These are phyloP conservation scores for Raddia distichophylla DNA, from an alignment of 176 grass and related monocot species.

Conservation along the genomic window DNA sequence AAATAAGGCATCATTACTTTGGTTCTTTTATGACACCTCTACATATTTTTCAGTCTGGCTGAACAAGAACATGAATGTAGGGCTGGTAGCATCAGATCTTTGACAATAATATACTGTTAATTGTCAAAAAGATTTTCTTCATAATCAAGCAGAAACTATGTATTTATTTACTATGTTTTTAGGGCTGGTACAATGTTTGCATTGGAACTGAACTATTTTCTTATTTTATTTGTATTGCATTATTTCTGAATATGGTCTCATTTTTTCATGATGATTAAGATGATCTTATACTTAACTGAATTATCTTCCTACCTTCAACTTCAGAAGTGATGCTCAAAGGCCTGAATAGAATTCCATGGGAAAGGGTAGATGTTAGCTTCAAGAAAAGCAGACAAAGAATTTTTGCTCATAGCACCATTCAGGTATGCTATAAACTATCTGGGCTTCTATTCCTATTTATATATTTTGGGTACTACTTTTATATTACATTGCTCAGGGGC, in stretches of 20 bases:
- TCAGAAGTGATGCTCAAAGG: constrained; percentile 81
- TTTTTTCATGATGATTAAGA: constrained; percentile 13
- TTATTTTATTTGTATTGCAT: constrained; percentile 17
- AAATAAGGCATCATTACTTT: neutral
- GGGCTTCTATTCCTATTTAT: neutral
- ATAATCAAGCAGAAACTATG: neutral
- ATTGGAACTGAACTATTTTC: neutral
- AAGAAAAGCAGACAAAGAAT: constrained; percentile 73
- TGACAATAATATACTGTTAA: neutral
- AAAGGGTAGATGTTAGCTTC: constrained; percentile 97
- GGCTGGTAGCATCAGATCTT: neutral
- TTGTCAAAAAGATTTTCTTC: neutral
- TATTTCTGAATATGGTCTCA: neutral
- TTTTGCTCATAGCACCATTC: constrained; percentile 94
- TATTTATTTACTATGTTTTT: neutral
- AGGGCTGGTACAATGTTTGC: neutral
- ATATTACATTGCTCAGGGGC: neutral
- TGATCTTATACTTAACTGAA: constrained; percentile 22
- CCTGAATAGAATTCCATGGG: constrained; percentile 87
- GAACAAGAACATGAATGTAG: neutral
- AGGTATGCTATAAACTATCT: constrained; percentile 53
- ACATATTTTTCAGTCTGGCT: neutral
- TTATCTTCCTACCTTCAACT: constrained; percentile 21
- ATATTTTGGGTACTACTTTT: constrained; percentile 2
- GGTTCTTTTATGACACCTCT: neutral